Base-by-base conservation (phyloP, 2,329 filamentous ascomycete species). In the Parastagonospora avenae region DNA sequence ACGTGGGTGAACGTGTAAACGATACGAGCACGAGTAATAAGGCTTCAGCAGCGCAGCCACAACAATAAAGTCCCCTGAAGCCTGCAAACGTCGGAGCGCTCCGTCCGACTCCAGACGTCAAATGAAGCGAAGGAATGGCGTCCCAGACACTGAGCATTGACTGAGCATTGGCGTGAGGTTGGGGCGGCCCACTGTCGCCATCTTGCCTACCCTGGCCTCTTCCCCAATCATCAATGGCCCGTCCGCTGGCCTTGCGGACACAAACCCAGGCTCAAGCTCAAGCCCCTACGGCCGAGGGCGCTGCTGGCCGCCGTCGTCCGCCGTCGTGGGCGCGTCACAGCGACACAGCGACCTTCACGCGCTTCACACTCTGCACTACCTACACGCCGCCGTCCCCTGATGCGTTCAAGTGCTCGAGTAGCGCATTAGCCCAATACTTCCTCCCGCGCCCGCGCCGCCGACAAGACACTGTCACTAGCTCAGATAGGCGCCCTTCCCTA, bases 331-430 rank as follows among this genome's bases (percentile, higher is more conserved):
- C 29, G 27, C 27, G 27, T 42, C 40, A 42, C 40, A 27, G 15
- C 40, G 10, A 10, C 2, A 15, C 40, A 31, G 24, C 40, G 9
- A 11, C 37, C 37, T 24, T 40, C 16, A 10, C 4, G n/a, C 35
- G 14, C n/a, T 16, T 16, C 35, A 16, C 35, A 14, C 35, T 10
- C 15, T 16, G 16, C 37, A n/a, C 37, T 12, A 14, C n/a, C 37
- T 39, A 33, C 43, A 37, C 36, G 46, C 53, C 40, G 54, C 54
- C 48, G 48, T 47, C 51, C 41, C 48, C 38, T 35, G 44, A 28
- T 43, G 42, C 47, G 33, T 33, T 12, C 30, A n/a, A 24, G 19
- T 24, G 19, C 5, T 24, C 19, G 19, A 24, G 19, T 5, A 24
- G 19, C 19, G 19, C 19, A 24, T 24, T 24, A 24, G 19, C 19